These are phyloP conservation scores for Climacium dendroides DNA, from an alignment of 225 moss, liverwort and hornwort species.

Conservation along the genomic window DNA sequence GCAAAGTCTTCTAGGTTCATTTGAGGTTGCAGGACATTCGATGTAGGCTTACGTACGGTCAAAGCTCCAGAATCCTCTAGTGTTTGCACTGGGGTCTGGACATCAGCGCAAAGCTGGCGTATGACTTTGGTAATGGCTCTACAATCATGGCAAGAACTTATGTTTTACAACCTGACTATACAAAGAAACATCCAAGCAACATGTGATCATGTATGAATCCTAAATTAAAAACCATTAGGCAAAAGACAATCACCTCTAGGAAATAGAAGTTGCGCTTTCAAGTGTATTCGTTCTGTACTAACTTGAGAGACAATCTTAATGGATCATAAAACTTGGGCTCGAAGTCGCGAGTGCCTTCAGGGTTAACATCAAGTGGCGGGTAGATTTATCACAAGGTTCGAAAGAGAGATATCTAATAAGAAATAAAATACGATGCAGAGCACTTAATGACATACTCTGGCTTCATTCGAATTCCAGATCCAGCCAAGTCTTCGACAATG, in stretches of 20 bases:
- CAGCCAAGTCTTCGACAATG: conserved; percentile 42
- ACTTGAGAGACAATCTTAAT: neutral
- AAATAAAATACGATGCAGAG: neutral
- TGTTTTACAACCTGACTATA: neutral
- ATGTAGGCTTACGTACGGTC: conserved; percentile 34
- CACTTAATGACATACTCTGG: conserved; percentile 22
- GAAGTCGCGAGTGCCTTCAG: neutral
- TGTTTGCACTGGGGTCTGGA: conserved; percentile 1
- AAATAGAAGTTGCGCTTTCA: neutral
- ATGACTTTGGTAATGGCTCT: conserved; percentile 45
- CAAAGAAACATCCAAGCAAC: neutral
- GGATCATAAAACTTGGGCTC: neutral
- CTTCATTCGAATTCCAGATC: conserved; percentile 42
- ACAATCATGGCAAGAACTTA: neutral
- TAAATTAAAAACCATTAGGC: neutral
- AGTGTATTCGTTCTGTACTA: neutral
- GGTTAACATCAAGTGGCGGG: neutral
- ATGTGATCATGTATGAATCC: neutral
- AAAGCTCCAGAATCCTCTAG: neutral
- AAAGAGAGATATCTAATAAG: neutral
- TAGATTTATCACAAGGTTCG: neutral
- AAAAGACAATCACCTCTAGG: neutral
- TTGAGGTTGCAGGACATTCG: conserved; percentile 8
- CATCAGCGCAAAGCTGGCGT: conserved; percentile 39
- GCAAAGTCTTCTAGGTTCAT: neutral